Conservation (phyloP, 176 grass and related monocot species). For the Hyparrhenia diplandra region DNA sequence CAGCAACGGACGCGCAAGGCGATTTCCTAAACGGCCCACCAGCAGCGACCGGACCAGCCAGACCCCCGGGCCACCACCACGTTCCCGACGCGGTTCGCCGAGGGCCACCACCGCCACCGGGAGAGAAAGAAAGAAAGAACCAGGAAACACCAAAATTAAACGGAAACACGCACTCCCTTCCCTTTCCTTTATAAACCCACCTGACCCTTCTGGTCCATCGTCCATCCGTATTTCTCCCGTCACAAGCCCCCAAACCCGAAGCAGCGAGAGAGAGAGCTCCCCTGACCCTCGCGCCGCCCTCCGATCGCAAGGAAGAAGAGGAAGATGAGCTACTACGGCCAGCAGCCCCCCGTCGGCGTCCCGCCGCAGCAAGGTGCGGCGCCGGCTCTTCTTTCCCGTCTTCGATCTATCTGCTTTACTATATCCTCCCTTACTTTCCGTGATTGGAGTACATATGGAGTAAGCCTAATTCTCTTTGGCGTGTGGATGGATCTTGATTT, state of each 20-base stretch:
- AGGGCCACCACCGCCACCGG: too few relatives aligned
- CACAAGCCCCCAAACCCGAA: neutral
- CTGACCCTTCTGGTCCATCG: neutral
- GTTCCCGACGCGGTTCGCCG: too few relatives aligned
- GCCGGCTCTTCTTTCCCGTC: neutral
- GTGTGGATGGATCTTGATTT: conserved; percentile 19
- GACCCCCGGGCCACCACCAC: too few relatives aligned
- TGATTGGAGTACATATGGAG: too few relatives aligned
- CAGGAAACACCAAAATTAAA: too few relatives aligned
- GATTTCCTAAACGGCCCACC: too few relatives aligned
- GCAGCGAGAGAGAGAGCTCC: neutral
- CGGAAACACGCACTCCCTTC: too few relatives aligned
- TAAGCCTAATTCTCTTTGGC: neutral
- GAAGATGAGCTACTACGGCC: conserved; percentile 70
- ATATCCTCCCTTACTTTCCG: neutral
- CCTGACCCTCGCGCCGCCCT: neutral
- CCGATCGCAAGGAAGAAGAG: neutral
- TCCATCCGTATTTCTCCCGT: neutral
- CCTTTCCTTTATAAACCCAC: conserved; percentile 12
- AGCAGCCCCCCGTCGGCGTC: conserved; percentile 66
- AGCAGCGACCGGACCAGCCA: too few relatives aligned
- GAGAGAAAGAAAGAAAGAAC: too few relatives aligned
- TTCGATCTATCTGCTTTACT: neutral
- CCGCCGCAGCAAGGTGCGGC: conserved; percentile 61
- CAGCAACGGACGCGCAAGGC: too few relatives aligned